Percentiles rank a stretch among this genome's conserved stretches.
These are phyloP conservation scores for Mucor irregularis DNA, from an alignment of 371 early-diverging fungal species.

Conservation along the genomic window DNA sequence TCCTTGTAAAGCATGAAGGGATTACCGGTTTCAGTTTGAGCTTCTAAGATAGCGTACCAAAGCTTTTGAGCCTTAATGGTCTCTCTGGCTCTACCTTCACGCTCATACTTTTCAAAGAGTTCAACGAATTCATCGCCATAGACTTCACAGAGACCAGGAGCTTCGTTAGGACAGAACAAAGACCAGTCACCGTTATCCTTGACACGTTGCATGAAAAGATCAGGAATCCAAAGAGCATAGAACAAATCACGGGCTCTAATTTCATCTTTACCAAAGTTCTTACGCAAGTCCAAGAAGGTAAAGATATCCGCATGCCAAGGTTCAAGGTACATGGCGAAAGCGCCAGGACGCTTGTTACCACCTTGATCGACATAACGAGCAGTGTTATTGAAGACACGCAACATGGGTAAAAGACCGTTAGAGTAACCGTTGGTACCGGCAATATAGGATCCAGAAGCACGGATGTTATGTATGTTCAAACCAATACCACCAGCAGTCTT, in stretches of 20 bases:
- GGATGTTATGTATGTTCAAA: conserved; percentile 88
- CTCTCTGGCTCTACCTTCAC: conserved; percentile 74
- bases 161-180: conserved; percentile 93
- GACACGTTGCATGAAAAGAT: conserved; percentile 96
- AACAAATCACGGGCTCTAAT: conserved; percentile 93
- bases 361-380: conserved; percentile 96
- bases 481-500: conserved; percentile 97
- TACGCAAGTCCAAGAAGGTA: conserved; percentile 90
- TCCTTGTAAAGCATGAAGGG: conserved; percentile 98
- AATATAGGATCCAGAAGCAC: conserved; percentile 87
- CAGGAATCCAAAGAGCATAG: conserved; percentile 95
- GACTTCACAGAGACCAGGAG: conserved; percentile 81
- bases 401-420: conserved; percentile 94
- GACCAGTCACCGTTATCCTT: conserved; percentile 90
- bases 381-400: conserved; percentile 94
- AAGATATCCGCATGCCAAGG: conserved; percentile 98
- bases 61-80: conserved; percentile 93
- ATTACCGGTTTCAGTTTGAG: conserved; percentile 97
- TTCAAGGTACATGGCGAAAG: conserved; percentile 96
- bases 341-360: conserved; percentile 94
- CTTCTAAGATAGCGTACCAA: conserved; percentile 94
- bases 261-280: conserved; percentile 97
- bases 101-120: conserved; percentile 83
- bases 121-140: conserved; percentile 92
- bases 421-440: conserved; percentile 93